Percentiles rank a stretch among this genome's conserved stretches.
Conservation (phyloP, 2,329 filamentous ascomycete genomes). For the Lojkania enalia region DNA sequence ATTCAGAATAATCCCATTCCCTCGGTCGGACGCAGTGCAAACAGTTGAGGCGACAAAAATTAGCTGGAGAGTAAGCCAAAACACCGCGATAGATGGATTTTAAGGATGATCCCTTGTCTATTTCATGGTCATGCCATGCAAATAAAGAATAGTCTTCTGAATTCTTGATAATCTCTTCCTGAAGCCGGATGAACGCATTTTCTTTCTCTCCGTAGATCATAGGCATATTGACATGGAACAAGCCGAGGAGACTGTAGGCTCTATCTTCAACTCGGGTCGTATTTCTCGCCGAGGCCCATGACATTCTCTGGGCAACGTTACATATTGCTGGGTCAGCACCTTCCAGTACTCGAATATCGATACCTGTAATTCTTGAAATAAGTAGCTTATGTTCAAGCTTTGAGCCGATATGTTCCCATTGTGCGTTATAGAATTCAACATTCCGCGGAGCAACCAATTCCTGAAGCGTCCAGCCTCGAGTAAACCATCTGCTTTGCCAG, state of each 20-base stretch:
- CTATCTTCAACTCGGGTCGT: slow-evolving; percentile 17
- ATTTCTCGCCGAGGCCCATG: slow-evolving; percentile 15
- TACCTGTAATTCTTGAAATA: not conserved
- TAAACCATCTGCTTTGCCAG: slow-evolving; percentile 3
- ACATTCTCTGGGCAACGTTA: slow-evolving; percentile 10
- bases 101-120: too few species aligned
- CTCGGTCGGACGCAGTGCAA: too few species aligned
- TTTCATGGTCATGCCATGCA: not conserved
- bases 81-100: too few species aligned
- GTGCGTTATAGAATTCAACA: slow-evolving; percentile 10
- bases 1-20: too few species aligned
- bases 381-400: not conserved
- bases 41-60: too few species aligned
- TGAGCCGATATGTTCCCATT: not conserved
- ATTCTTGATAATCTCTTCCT: slow-evolving; percentile 17
- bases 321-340: not conserved
- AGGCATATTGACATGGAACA: slow-evolving; percentile 15
- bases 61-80: too few species aligned
- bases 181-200: slow-evolving; percentile 8
- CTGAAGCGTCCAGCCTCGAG: too few species aligned
- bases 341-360: not conserved
- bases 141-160: slow-evolving; percentile 3
- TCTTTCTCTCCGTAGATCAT: slow-evolving; percentile 11
- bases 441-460: slow-evolving; percentile 7
- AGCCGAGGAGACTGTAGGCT: slow-evolving; percentile 16